These are phyloP conservation scores for Centella asiatica DNA, from an alignment of 129 eudicot species.

Conservation along the genomic window DNA sequence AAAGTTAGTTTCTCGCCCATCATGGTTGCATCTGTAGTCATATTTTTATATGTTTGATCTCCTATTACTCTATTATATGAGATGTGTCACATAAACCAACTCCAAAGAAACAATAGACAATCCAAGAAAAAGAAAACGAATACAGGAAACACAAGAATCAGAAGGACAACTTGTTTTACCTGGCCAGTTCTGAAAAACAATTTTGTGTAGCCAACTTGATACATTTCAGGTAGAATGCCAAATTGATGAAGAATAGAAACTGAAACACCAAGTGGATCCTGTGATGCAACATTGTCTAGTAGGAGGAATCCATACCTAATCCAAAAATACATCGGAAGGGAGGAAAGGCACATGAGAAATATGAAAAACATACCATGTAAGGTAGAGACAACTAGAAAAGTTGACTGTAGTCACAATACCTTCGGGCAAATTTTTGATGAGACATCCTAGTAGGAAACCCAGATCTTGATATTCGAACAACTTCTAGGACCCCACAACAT, in stretches of 20 bases:
- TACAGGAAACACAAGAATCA: neutral
- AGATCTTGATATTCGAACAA: slow-evolving; percentile 81
- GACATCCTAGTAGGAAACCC: slow-evolving; percentile 81
- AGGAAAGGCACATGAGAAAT: neutral
- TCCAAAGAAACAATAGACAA: no score
- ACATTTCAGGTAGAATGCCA: slow-evolving; percentile 75
- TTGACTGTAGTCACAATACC: slow-evolving; percentile 27
- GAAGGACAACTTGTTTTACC: slow-evolving; percentile 33
- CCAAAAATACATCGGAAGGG: slow-evolving; percentile 6
- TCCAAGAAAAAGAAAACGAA: neutral
- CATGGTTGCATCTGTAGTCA: no score
- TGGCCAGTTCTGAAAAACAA: slow-evolving; percentile 84
- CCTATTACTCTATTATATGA: no score
- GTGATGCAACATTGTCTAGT: slow-evolving; percentile 57
- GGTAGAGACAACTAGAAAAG: neutral
- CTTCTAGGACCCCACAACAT: slow-evolving; percentile 91
- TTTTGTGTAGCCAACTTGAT: slow-evolving; percentile 89
- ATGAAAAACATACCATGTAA: neutral
- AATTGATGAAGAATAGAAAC: slow-evolving; percentile 83
- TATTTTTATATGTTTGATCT: no score
- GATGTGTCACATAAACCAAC: no score
- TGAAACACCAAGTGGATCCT: slow-evolving; percentile 71
- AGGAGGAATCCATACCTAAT: slow-evolving; percentile 80
- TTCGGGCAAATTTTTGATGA: slow-evolving; percentile 80
- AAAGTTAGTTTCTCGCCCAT: no score